Evolutionary conservation across 192 early-diverging fungal genomes (phyloP).

Genomic region (Cetraspora pellucida): DNA sequence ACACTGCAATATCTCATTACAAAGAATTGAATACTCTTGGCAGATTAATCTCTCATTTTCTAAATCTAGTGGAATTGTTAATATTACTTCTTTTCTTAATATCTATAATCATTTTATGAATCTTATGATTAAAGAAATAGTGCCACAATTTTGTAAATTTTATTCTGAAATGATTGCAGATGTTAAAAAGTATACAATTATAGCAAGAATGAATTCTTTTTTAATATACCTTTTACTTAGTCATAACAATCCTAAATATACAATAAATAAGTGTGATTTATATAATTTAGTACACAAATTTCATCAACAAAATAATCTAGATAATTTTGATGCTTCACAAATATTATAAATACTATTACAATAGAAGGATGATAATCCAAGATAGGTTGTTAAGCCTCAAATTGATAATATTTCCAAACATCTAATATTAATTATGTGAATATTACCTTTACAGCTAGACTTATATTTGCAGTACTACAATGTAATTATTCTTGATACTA

Average conservation of each 20-base stretch:
- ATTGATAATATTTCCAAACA: not conserved
- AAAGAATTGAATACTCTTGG: not conserved
- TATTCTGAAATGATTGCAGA: not conserved
- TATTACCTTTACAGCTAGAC: not conserved
- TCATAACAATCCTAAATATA: not conserved
- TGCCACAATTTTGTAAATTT: not conserved
- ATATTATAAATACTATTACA: not conserved
- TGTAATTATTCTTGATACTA: not conserved
- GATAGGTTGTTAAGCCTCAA: not conserved
- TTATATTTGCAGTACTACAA: not conserved
- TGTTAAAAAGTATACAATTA: not conserved
- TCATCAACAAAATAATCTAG: not conserved
- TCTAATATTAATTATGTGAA: not conserved
- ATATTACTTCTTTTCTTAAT: not conserved
- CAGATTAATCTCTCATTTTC: not conserved
- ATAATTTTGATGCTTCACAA: not conserved
- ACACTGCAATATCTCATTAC: not conserved
- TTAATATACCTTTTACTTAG: not conserved
- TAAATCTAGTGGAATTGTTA: not conserved
- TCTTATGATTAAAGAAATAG: not conserved
- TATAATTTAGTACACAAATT: not conserved
- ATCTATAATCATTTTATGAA: not conserved
- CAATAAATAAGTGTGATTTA: not conserved
- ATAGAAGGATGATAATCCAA: not conserved
- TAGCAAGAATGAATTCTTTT: not conserved